Percentiles rank a stretch among this genome's conserved stretches.
These are phyloP conservation scores for Nakaseomyces nivariensis DNA, from an alignment of 1,139 yeast genomes.

Conservation along the genomic window DNA sequence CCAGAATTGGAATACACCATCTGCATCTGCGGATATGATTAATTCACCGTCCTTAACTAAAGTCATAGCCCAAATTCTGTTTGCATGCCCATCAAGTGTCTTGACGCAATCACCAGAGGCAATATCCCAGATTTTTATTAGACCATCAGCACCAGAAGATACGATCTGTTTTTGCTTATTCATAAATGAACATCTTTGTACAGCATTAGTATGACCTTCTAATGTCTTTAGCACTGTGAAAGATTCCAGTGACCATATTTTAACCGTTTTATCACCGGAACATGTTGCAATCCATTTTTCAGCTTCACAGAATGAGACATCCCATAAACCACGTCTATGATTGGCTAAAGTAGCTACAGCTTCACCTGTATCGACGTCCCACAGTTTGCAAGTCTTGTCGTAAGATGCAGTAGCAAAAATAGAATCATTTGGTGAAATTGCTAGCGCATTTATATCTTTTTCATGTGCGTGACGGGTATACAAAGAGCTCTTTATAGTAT, in stretches of 20 bases:
- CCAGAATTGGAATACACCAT: constrained; percentile 86
- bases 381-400: constrained; percentile 81
- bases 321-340: constrained; percentile 93
- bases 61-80: constrained; percentile 87
- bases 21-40: constrained; percentile 86
- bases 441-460: constrained; percentile 84
- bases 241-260: constrained; percentile 78
- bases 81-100: constrained; percentile 85
- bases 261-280: constrained; percentile 84
- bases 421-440: constrained; percentile 81
- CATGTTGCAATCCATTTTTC: constrained; percentile 71
- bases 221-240: constrained; percentile 70
- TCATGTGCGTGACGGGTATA: constrained; percentile 96
- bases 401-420: constrained; percentile 91
- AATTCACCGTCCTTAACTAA: constrained; percentile 54
- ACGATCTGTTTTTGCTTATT: constrained; percentile 60
- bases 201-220: constrained; percentile 92
- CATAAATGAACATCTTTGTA: constrained; percentile 68
- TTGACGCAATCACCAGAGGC: constrained; percentile 66
- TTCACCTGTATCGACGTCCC: constrained; percentile 80
- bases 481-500: constrained; percentile 43
- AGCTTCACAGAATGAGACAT: constrained; percentile 67
- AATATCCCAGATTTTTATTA: constrained; percentile 82
- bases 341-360: constrained; percentile 75
- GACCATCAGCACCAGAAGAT: constrained; percentile 90